These are phyloP conservation scores for Alternaria sp. DNA, from an alignment of 2,329 filamentous ascomycete species.

Conservation along the genomic window DNA sequence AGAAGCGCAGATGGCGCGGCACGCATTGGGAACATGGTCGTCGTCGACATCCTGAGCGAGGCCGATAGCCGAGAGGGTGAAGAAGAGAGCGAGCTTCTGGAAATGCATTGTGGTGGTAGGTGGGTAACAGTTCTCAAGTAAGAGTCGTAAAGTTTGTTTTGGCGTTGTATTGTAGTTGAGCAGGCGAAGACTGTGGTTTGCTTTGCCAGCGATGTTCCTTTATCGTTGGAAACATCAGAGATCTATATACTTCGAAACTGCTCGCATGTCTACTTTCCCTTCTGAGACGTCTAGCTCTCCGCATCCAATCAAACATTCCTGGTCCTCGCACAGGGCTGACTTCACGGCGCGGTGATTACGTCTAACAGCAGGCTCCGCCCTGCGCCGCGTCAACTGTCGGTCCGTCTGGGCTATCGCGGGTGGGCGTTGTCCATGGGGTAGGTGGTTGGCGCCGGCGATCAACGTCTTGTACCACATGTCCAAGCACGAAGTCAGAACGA, in stretches of 20 bases:
- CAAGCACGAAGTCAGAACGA: background rate
- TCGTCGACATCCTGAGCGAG: slow-evolving; percentile 12
- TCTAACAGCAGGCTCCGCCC: slow-evolving; percentile 2
- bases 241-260: slow-evolving; percentile 1
- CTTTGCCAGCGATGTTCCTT: background rate
- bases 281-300: background rate
- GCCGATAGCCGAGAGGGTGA: slow-evolving; percentile 8
- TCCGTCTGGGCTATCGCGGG: slow-evolving; percentile 5
- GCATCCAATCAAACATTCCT: background rate
- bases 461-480: background rate
- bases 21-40: slow-evolving; percentile 8
- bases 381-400: slow-evolving; percentile 9
- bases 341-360: slow-evolving; percentile 11
- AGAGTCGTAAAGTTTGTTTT: slow-evolving; percentile 1
- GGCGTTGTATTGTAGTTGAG: background rate
- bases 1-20: slow-evolving; percentile 1
- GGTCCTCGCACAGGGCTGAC: background rate
- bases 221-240: background rate
- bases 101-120: slow-evolving; percentile 9
- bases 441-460: background rate
- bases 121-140: background rate
- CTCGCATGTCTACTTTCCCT: slow-evolving; percentile 13
- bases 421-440: slow-evolving; percentile 4
- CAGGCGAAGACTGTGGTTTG: background rate
- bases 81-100: slow-evolving; percentile 13